Base-by-base conservation (phyloP, 2,329 filamentous ascomycete genomes). In the Aspergillus sp. region DNA sequence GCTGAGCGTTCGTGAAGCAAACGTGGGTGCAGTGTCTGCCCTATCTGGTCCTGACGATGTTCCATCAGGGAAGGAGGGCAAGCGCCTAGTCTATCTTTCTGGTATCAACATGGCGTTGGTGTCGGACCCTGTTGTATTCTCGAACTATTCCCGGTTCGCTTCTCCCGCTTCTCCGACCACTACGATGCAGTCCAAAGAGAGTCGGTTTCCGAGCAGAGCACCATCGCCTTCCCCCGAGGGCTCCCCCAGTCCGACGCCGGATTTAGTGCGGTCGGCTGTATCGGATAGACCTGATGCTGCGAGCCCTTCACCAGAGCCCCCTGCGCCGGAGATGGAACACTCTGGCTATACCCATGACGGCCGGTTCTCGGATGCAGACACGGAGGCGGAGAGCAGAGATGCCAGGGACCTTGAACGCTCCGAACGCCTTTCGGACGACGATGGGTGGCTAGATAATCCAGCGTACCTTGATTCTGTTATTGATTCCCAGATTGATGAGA, bases 111-210 rank as follows among this genome's bases (percentile, higher is more conserved):
- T 64, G 13, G 56, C 64, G 29, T 44, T 72, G 3, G 51, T 71
- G 12, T 69, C 67, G 3, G 65, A 71, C 38, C 57, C 64, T 3
- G 55, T 60, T 3, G 61, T 66, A n/a, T 70, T 72, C 32, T 60
- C 63, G 3, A 64, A 61, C 15, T 60, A 66, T 42, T 55, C 63
- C 26, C 51, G 54, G 4, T 64, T 64, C 22, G 45, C 46, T 4
- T 37, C 42, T 6, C 57, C 52, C 24, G 36, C 45, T 3, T 60
- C 52, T 8, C 54, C 58, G 8, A 47, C 53, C 13, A 53, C 52
- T 16, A 52, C 53, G 8, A 49, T 53, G 39, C 53, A 51, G 7
- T 53, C 55, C 10, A 57, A 55, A 29, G 41, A 38, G n/a, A 55
- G 50, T 30, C 48, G 49, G 15, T 36, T 46, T 13, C 45, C 51